Percentiles rank a stretch among this genome's conserved stretches.
Evolutionary conservation across 2,329 filamentous ascomycete genomes (phyloP).

Genomic region (Scedosporium apiospermum): DNA sequence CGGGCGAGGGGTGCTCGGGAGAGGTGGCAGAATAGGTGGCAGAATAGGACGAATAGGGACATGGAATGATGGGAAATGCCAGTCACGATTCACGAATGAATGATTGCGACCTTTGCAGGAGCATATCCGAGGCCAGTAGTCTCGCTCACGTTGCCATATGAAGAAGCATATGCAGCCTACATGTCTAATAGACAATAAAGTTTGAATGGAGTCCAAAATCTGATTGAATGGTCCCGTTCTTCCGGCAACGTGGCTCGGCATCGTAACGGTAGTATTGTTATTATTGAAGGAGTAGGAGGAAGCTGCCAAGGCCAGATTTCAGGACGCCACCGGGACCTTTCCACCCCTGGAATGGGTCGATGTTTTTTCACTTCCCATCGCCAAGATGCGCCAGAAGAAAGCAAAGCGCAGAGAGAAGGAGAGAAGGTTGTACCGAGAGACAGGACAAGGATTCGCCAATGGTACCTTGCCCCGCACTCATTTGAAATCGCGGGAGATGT

Average conservation of each 20-base stretch:
- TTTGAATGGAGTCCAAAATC: neutral
- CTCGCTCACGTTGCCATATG: neutral
- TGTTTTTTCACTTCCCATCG: no score
- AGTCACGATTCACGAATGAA: neutral
- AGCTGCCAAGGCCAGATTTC: no score
- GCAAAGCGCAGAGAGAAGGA: neutral
- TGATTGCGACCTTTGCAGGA: neutral
- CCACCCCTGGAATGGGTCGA: no score
- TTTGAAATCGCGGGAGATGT: neutral
- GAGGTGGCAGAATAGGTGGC: conserved; percentile 16
- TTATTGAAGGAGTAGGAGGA: neutral
- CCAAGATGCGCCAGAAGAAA: neutral
- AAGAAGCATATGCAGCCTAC: neutral
- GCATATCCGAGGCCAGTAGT: no score
- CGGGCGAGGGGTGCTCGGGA: conserved; percentile 53
- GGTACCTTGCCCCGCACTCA: neutral
- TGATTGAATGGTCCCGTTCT: neutral
- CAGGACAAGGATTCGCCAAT: neutral
- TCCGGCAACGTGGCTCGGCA: neutral
- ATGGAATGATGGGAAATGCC: neutral
- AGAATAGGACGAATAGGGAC: neutral
- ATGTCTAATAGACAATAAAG: neutral
- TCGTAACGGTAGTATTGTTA: neutral
- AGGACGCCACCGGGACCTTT: no score
- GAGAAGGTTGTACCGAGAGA: neutral